Evolutionary conservation across 2,329 filamentous ascomycete genomes (phyloP).

Genomic region (Rhexocercosporidium sp.): DNA sequence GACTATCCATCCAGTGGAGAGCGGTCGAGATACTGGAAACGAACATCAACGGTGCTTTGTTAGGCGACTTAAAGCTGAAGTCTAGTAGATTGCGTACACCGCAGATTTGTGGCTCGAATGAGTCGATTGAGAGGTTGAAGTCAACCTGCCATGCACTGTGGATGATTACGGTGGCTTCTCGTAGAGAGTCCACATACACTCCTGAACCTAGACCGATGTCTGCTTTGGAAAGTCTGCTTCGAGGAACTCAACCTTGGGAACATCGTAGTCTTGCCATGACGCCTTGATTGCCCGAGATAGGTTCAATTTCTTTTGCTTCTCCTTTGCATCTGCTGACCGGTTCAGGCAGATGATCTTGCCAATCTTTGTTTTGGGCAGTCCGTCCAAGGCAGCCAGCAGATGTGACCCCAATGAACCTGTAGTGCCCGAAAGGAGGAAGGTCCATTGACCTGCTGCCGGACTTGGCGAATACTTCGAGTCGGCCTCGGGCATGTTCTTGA

Average conservation of each 20-base stretch:
- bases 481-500: slow-evolving; percentile 12
- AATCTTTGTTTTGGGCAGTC: slow-evolving; percentile 41
- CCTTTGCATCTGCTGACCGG: slow-evolving; percentile 39
- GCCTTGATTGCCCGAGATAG: slow-evolving; percentile 47
- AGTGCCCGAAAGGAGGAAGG: slow-evolving; percentile 51
- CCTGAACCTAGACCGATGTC: slow-evolving; percentile 52
- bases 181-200: slow-evolving; percentile 21
- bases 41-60: slow-evolving; percentile 33
- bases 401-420: slow-evolving; percentile 57
- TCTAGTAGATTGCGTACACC: slow-evolving; percentile 47
- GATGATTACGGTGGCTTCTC: slow-evolving; percentile 33
- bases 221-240: slow-evolving; percentile 53
- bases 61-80: slow-evolving; percentile 21
- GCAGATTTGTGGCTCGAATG: slow-evolving; percentile 46
- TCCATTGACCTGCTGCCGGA: slow-evolving; percentile 5
- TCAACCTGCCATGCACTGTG: slow-evolving; percentile 47
- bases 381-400: slow-evolving; percentile 48
- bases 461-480: neutral
- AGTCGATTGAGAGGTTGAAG: slow-evolving; percentile 43
- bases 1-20: slow-evolving; percentile 18
- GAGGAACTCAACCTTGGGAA: slow-evolving; percentile 50
- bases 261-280: neutral
- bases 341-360: slow-evolving; percentile 55
- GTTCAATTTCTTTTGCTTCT: slow-evolving; percentile 29
- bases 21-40: slow-evolving; percentile 36